These are phyloP conservation scores for Dendryphion nanum DNA, from an alignment of 2,329 filamentous ascomycete genomes.

Conservation along the genomic window DNA sequence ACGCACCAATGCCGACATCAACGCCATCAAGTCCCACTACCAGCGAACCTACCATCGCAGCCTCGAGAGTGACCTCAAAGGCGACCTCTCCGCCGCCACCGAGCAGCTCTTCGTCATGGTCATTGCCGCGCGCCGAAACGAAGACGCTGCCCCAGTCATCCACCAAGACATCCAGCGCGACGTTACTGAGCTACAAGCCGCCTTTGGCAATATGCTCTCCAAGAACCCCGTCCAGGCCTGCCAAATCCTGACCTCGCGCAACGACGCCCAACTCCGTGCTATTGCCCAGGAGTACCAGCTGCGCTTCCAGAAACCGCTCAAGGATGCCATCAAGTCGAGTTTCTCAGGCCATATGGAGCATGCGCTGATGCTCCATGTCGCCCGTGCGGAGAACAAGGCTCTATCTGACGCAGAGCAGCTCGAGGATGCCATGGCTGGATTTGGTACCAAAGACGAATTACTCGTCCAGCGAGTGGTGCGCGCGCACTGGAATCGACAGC, in stretches of 20 bases:
- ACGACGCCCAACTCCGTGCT: constrained; percentile 79
- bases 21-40: constrained; percentile 81
- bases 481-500: constrained; percentile 76
- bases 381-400: constrained; percentile 73
- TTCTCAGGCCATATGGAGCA: constrained; percentile 93
- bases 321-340: constrained; percentile 73
- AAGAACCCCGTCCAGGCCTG: constrained; percentile 77
- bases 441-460: constrained; percentile 82
- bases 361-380: constrained; percentile 77
- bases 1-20: constrained; percentile 82
- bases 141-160: constrained; percentile 73
- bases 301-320: constrained; percentile 68
- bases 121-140: constrained; percentile 68
- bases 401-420: constrained; percentile 78
- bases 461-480: constrained; percentile 76
- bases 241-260: constrained; percentile 72
- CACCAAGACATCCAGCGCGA: constrained; percentile 74
- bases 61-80: constrained; percentile 70
- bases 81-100: constrained; percentile 83
- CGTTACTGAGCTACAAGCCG: constrained; percentile 72
- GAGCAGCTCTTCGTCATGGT: constrained; percentile 83
- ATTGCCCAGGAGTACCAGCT: constrained; percentile 73
- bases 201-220: constrained; percentile 61
- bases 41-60: constrained; percentile 62
- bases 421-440: constrained; percentile 83